Conservation (phyloP, 805 yeast genomes). For the Monosporozyma unispora region DNA sequence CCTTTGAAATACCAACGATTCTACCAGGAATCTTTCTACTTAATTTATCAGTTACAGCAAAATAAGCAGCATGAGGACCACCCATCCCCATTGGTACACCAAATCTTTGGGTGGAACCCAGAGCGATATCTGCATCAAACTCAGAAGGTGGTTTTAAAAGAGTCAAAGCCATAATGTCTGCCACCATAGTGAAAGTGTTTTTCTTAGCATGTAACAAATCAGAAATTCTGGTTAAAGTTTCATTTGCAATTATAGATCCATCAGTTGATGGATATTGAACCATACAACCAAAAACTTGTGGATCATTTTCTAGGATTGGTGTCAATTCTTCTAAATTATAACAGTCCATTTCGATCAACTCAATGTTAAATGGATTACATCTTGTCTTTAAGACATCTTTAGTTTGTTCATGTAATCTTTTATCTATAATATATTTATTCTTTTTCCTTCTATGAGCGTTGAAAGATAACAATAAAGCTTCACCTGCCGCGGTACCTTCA, state of each 20-base stretch:
- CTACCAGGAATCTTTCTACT: constrained; percentile 96
- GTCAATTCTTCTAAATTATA: constrained; percentile 32
- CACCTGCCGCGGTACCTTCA: constrained; percentile 97
- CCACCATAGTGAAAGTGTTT: constrained; percentile 76
- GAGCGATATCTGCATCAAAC: constrained; percentile 85
- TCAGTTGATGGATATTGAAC: constrained; percentile 88
- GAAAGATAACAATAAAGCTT: constrained; percentile 83
- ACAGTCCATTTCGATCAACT: constrained; percentile 50
- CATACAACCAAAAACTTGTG: constrained; percentile 64
- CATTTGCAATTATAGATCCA: constrained; percentile 51
- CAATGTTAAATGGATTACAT: constrained; percentile 64
- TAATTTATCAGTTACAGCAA: constrained; percentile 71
- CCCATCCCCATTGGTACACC: constrained; percentile 98
- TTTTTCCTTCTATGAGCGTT: constrained; percentile 61
- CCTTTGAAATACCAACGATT: constrained; percentile 87
- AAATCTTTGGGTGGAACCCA: constrained; percentile 90
- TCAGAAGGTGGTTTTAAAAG: constrained; percentile 73
- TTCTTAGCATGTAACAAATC: constrained; percentile 60
- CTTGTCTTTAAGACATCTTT: constrained; percentile 69
- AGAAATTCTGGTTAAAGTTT: constrained; percentile 46
- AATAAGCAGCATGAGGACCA: constrained; percentile 98
- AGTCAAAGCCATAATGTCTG: constrained; percentile 86
- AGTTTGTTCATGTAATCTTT: constrained; percentile 77
- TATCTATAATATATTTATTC: constrained; percentile 60
- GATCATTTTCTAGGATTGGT: constrained; percentile 28